Conservation (phyloP, 371 early-diverging fungal species). For the Lichtheimia ornata region DNA sequence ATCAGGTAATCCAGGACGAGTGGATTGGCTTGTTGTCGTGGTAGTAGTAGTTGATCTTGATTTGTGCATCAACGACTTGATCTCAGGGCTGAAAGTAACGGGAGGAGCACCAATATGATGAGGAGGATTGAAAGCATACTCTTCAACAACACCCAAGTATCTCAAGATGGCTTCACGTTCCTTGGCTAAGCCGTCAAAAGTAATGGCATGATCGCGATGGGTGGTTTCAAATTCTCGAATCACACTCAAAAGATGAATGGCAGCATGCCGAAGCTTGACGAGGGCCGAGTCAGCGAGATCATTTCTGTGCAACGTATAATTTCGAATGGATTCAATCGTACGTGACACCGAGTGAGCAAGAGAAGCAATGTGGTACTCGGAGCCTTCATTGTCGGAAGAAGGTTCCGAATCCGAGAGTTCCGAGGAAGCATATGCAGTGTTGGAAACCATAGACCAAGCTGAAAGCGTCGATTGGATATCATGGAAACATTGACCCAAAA, state of each 20-base stretch:
- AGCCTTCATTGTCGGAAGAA: slow-evolving; percentile 11
- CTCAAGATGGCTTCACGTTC: slow-evolving; percentile 34
- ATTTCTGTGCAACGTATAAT: slow-evolving; percentile 44
- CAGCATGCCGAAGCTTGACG: slow-evolving; percentile 31
- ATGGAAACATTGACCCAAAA: slow-evolving; percentile 30
- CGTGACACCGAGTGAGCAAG: slow-evolving; percentile 41
- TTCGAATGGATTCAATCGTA: slow-evolving; percentile 42
- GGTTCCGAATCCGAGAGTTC: slow-evolving; percentile 24
- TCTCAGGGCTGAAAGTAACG: slow-evolving; percentile 35
- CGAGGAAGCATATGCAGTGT: slow-evolving; percentile 18
- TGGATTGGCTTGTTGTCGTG: not conserved
- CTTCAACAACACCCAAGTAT: slow-evolving; percentile 35
- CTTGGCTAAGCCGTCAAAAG: slow-evolving; percentile 31
- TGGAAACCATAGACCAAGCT: slow-evolving; percentile 41
- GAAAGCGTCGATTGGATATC: slow-evolving; percentile 41
- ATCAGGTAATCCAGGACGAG: slow-evolving; percentile 19
- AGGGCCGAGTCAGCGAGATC: slow-evolving; percentile 36
- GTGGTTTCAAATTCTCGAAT: slow-evolving; percentile 41
- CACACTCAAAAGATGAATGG: slow-evolving; percentile 30
- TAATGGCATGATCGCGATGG: slow-evolving; percentile 27
- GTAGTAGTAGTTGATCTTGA: not conserved
- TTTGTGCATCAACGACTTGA: slow-evolving; percentile 35
- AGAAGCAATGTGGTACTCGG: slow-evolving; percentile 32
- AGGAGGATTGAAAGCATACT: slow-evolving; percentile 44
- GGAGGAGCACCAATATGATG: slow-evolving; percentile 48